These are phyloP conservation scores for Zopfia rhizophila DNA, from an alignment of 2,329 filamentous ascomycete species.

Conservation along the genomic window DNA sequence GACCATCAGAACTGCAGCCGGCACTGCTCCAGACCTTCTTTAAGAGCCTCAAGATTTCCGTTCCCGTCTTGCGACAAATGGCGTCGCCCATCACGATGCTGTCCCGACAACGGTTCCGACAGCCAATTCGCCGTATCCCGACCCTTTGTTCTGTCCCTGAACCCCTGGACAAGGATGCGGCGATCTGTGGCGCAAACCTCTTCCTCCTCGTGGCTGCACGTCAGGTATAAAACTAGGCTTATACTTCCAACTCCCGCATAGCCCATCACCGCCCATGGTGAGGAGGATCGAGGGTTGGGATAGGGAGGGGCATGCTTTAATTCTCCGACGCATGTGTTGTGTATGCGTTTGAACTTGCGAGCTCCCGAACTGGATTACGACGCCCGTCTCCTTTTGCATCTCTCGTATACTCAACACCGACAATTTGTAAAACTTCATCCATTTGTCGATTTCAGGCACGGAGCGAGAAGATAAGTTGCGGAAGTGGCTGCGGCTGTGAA, in stretches of 20 bases:
- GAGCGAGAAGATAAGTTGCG: slow-evolving; percentile 10
- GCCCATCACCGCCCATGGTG: slow-evolving; percentile 4
- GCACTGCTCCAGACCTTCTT: background rate
- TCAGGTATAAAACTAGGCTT: slow-evolving; percentile 2
- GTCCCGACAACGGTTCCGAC: background rate
- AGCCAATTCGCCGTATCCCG: too few species aligned
- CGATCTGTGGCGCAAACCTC: slow-evolving; percentile 13
- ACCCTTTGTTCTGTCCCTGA: background rate
- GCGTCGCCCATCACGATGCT: background rate
- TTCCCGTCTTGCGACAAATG: slow-evolving; percentile 6
- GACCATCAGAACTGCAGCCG: background rate
- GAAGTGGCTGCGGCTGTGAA: slow-evolving; percentile 7
- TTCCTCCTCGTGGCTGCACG: slow-evolving; percentile 1
- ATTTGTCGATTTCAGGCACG: slow-evolving; percentile 19
- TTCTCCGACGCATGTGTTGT: slow-evolving; percentile 22
- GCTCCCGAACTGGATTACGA: background rate
- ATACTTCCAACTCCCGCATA: slow-evolving; percentile 2
- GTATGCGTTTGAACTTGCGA: slow-evolving; percentile 6
- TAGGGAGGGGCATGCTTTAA: slow-evolving; percentile 12
- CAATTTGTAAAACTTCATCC: slow-evolving; percentile 6
- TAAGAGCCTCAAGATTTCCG: too few species aligned
- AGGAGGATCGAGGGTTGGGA: slow-evolving; percentile 7
- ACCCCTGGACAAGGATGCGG: slow-evolving; percentile 9
- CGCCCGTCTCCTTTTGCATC: background rate
- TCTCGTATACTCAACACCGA: slow-evolving; percentile 1